Percentiles rank a stretch among this genome's conserved stretches.
These are phyloP conservation scores for Aotearoamyces nothofagi DNA, from an alignment of 2,329 filamentous ascomycete genomes.

Conservation along the genomic window DNA sequence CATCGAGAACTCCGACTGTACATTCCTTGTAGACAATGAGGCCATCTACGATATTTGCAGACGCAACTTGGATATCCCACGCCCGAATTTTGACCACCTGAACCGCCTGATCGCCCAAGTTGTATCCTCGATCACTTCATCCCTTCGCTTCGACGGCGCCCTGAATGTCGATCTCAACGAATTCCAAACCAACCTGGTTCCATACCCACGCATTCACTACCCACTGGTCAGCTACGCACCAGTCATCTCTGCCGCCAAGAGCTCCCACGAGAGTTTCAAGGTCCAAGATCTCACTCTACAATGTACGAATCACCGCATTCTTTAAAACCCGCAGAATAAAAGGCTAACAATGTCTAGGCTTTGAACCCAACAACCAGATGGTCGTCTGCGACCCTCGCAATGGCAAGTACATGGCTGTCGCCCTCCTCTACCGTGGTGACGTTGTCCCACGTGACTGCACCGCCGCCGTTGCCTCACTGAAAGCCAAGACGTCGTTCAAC, in stretches of 20 bases:
- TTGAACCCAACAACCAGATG: conserved; percentile 57
- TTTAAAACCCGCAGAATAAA: too few relatives aligned
- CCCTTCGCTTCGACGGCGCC: conserved; percentile 48
- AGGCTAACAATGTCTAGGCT: too few relatives aligned
- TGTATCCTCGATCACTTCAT: conserved; percentile 51
- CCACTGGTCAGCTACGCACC: conserved; percentile 51
- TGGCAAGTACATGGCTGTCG: conserved; percentile 56
- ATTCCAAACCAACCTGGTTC: conserved; percentile 56
- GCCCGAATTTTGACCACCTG: conserved; percentile 47
- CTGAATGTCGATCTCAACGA: conserved; percentile 55
- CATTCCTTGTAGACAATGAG: conserved; percentile 54
- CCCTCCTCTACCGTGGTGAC: conserved; percentile 50
- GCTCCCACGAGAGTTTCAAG: conserved; percentile 51
- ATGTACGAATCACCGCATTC: conserved; percentile 26
- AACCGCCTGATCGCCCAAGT: conserved; percentile 54
- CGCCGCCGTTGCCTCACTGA: conserved; percentile 42
- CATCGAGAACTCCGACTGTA: conserved; percentile 53
- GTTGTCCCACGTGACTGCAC: conserved; percentile 47
- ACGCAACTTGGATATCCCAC: conserved; percentile 47
- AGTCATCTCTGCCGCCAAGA: conserved; percentile 43
- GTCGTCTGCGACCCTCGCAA: conserved; percentile 51
- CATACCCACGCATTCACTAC: conserved; percentile 53
- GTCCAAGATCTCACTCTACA: conserved; percentile 49
- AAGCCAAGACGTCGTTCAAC: conserved; percentile 49
- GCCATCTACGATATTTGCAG: conserved; percentile 55